phyloP scores from a whole-genome alignment of 73 alveolate genomes.

The Paramecium bursaria region DNA sequence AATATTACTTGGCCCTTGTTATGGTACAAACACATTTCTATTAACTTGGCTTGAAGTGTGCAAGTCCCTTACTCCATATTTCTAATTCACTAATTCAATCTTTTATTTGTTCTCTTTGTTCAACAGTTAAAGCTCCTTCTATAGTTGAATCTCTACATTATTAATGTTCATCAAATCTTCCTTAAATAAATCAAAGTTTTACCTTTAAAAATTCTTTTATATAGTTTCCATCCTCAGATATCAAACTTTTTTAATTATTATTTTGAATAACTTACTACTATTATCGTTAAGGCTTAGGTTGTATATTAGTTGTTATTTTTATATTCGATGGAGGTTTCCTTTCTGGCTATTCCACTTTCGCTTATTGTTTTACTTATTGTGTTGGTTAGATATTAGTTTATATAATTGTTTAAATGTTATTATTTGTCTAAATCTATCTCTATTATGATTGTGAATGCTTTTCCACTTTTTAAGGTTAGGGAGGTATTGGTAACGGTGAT shows the following conservation, averaged over 20 bases:
- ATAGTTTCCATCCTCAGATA: slow-evolving; percentile 22
- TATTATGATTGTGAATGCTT: slow-evolving; percentile 1
- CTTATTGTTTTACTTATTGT: no score
- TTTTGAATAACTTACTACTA: no score
- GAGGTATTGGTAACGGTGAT: no score
- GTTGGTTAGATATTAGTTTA: no score
- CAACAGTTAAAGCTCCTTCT: neutral
- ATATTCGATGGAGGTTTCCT: slow-evolving; percentile 42
- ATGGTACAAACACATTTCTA: neutral
- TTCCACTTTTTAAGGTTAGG: neutral
- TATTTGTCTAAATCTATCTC: neutral
- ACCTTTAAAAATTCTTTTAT: slow-evolving; percentile 51
- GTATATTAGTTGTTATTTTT: slow-evolving; percentile 28
- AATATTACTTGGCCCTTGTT: slow-evolving; percentile 20
- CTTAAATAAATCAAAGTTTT: neutral
- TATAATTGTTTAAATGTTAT: neutral
- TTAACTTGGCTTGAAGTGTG: slow-evolving; percentile 25
- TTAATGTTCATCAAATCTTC: slow-evolving; percentile 42
- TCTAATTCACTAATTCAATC: neutral
- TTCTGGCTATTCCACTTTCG: no score
- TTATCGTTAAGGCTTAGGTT: no score
- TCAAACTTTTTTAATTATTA: neutral
- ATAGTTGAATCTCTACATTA: neutral
- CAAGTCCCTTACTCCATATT: slow-evolving; percentile 45
- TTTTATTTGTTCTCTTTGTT: slow-evolving; percentile 47